These are phyloP conservation scores for Pilaira anomala DNA, from an alignment of 192 early-diverging fungal genomes.

Conservation along the genomic window DNA sequence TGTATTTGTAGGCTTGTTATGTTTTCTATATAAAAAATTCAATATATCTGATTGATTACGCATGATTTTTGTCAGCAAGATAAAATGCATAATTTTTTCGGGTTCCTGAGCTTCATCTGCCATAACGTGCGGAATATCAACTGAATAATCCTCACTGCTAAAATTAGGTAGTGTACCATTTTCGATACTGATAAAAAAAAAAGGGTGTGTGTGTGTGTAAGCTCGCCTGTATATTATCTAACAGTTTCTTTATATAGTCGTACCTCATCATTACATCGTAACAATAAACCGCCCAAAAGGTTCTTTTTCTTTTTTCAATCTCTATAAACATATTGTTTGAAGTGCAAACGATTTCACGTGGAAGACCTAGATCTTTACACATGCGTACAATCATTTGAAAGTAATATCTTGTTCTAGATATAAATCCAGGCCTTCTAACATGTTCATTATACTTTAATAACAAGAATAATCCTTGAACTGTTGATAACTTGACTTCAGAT, in stretches of 20 bases:
- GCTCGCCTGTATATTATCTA: neutral
- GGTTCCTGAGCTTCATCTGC: conserved; percentile 2
- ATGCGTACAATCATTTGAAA: conserved; percentile 24
- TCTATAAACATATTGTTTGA: neutral
- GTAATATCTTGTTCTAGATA: conserved; percentile 48
- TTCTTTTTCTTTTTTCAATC: conserved; percentile 19
- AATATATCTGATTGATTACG: conserved; percentile 5
- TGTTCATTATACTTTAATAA: conserved; percentile 54
- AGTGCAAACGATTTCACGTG: neutral
- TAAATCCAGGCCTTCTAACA: conserved; percentile 41
- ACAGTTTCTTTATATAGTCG: neutral
- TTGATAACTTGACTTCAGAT: conserved; percentile 41
- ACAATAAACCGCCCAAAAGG: conserved; percentile 15
- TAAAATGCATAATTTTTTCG: conserved; percentile 14
- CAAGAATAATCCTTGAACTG: conserved; percentile 43
- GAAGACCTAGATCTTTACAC: conserved; percentile 10
- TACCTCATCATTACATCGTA: conserved; percentile 29
- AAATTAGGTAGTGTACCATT: conserved; percentile 8
- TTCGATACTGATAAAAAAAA: conserved; percentile 7
- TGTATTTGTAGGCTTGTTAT: neutral
- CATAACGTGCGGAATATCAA: neutral
- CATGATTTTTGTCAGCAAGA: neutral
- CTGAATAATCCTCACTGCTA: neutral
- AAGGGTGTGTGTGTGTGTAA: neutral
- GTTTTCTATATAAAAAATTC: neutral